Conservation (phyloP, 768 basidiomycete species). For the Gloeostereum incarnatum region DNA sequence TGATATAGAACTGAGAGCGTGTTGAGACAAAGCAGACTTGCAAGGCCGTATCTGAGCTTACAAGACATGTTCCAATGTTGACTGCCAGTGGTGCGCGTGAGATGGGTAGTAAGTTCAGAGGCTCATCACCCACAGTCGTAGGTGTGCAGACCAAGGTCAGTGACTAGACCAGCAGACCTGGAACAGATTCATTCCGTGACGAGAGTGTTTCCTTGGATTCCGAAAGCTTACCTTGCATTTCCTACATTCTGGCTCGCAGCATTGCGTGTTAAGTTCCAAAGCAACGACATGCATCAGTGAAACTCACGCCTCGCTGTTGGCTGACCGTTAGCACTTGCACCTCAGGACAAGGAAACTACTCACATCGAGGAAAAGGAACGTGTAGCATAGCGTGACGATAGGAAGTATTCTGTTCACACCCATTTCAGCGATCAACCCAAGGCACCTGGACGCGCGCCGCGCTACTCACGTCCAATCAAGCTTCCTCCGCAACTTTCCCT, state of each 20-base stretch:
- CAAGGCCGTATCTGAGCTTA: not conserved
- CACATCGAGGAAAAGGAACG: not conserved
- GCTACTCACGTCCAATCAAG: not conserved
- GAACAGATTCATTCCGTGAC: not conserved
- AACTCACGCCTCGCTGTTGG: not conserved
- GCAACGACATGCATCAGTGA: not conserved
- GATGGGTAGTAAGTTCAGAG: not conserved
- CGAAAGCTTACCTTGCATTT: slow-evolving; percentile 27
- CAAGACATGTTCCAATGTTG: slow-evolving; percentile 5
- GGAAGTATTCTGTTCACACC: not conserved
- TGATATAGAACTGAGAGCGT: slow-evolving; percentile 1
- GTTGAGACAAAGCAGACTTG: not conserved
- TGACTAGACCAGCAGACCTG: slow-evolving; percentile 3
- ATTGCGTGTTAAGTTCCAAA: not conserved
- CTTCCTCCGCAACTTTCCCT: not conserved
- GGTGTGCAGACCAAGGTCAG: slow-evolving; percentile 1
- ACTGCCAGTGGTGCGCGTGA: not conserved
- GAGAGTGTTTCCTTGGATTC: not conserved
- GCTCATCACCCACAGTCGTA: slow-evolving; percentile 2
- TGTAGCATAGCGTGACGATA: not conserved
- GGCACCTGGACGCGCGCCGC: not conserved
- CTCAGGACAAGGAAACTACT: not conserved
- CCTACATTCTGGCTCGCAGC: slow-evolving; percentile 20
- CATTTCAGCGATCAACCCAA: not conserved
- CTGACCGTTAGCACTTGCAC: not conserved